A percentile compares a stretch with the other conserved stretches of the same genome.
Evolutionary conservation across 345 rosid species (phyloP).

Genomic region (Eucalyptus sp.): DNA sequence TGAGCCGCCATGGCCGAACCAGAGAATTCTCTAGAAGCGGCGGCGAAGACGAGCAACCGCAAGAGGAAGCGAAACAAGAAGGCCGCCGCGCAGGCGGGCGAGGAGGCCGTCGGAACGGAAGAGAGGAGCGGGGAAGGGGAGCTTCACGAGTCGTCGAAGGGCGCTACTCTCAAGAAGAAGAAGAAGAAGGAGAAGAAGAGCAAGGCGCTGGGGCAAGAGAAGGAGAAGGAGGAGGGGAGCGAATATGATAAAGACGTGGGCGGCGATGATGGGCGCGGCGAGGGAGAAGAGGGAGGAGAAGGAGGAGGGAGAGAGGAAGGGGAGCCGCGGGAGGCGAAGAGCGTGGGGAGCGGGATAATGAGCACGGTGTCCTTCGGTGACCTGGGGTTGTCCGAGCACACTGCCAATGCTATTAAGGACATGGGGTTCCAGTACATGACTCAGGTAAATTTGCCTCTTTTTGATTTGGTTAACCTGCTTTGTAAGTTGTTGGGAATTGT

Average conservation of each 20-base stretch:
- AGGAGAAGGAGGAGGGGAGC: background rate
- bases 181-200: background rate
- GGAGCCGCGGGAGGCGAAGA: background rate
- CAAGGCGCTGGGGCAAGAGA: background rate
- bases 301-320: background rate
- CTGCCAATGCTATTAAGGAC: conserved; percentile 53
- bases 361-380: conserved; percentile 64
- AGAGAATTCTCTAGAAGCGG: background rate
- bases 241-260: background rate
- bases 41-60: background rate
- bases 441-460: conserved; percentile 28
- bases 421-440: conserved; percentile 82
- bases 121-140: background rate
- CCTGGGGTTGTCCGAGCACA: conserved; percentile 53
- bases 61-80: background rate
- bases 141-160: background rate
- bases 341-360: conserved; percentile 60
- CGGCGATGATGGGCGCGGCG: background rate
- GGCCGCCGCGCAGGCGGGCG: background rate
- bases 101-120: background rate
- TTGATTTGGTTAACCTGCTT: background rate
- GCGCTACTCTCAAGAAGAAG: background rate
- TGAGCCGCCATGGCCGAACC: background rate
- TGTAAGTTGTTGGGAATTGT: background rate
- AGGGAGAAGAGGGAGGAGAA: background rate